These are phyloP conservation scores for Russula foetens DNA, from an alignment of 768 basidiomycete species.

Conservation along the genomic window DNA sequence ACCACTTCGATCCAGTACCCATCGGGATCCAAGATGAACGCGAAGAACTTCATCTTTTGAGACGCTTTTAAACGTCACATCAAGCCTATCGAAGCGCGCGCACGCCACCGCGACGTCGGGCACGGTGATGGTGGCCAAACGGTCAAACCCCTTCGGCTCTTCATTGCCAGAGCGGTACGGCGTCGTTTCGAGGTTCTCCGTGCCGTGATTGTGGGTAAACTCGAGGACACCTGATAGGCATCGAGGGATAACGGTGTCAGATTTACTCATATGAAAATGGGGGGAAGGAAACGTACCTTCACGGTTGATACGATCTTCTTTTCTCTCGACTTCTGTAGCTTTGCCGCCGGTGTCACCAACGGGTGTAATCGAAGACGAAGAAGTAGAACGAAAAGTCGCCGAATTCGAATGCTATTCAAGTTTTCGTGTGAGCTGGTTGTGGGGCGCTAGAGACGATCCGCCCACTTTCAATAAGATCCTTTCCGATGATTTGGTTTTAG, in stretches of 20 bases:
- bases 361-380: constrained; percentile 72
- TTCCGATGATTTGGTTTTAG: constrained; percentile 24
- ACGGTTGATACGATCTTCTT: constrained; percentile 40
- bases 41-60: constrained; percentile 82
- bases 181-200: constrained; percentile 46
- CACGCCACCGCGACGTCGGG: constrained; percentile 79
- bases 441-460: neutral
- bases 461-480: constrained; percentile 27
- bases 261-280: neutral
- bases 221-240: constrained; percentile 57
- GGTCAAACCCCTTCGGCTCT: constrained; percentile 78
- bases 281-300: constrained; percentile 54
- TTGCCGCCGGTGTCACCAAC: constrained; percentile 40
- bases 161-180: constrained; percentile 80
- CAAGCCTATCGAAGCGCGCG: constrained; percentile 69
- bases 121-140: constrained; percentile 82
- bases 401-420: constrained; percentile 42
- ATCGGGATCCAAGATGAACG: constrained; percentile 81
- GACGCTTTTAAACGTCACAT: constrained; percentile 82
- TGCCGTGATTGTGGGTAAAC: constrained; percentile 85
- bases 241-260: neutral
- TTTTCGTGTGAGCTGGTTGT: too few relatives aligned
- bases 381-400: constrained; percentile 75
- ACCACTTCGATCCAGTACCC: constrained; percentile 31
- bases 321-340: constrained; percentile 45